Evolutionary conservation across 305 asterid species (phyloP).

Genomic region (Solanum chacoense): DNA sequence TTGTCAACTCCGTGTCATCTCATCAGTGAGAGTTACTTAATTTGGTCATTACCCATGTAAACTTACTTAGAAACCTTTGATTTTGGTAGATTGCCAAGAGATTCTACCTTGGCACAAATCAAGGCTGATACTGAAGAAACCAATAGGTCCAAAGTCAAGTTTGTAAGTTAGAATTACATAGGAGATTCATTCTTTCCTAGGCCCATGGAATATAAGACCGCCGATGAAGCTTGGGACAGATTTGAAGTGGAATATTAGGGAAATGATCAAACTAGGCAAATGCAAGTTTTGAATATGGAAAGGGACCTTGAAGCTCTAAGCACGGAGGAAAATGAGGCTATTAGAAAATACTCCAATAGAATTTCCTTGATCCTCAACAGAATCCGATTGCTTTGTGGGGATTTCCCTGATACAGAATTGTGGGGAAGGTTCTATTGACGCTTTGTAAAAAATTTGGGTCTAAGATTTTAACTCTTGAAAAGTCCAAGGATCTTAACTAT

Average conservation of each 20-base stretch:
- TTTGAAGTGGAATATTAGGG: background rate
- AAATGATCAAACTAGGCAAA: background rate
- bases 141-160: background rate
- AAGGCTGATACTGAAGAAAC: background rate
- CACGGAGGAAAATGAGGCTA: background rate
- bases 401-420: background rate
- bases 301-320: background rate
- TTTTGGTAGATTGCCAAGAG: background rate
- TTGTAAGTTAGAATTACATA: background rate
- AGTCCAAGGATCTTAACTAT: background rate
- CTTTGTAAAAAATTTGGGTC: background rate
- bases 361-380: background rate
- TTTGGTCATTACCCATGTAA: background rate
- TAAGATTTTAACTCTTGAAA: background rate
- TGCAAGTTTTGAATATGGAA: background rate
- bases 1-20: background rate
- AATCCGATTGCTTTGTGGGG: background rate
- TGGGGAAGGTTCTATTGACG: background rate
- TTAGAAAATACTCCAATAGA: background rate
- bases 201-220: background rate
- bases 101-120: background rate
- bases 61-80: background rate
- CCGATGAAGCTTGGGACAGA: background rate
- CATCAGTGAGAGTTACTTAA: background rate
- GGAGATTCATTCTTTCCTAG: background rate